Evolutionary conservation across 768 basidiomycete species (phyloP).

Genomic region (Pulveroboletus sp.): DNA sequence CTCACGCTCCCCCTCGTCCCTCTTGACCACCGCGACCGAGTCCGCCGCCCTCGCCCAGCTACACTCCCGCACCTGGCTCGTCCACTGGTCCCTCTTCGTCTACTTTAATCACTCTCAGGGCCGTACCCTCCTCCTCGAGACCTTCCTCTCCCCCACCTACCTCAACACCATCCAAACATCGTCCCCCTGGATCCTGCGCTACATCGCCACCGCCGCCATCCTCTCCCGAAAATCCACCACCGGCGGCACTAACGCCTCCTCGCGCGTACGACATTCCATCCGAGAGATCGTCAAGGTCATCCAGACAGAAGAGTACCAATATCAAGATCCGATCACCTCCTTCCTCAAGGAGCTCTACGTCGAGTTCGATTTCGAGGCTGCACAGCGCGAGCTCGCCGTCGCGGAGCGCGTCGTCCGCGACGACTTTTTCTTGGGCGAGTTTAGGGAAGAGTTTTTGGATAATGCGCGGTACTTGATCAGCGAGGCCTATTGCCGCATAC

Average conservation of each 20-base stretch:
- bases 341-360: conserved; percentile 93
- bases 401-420: conserved; percentile 82
- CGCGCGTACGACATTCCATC: conserved; percentile 83
- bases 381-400: conserved; percentile 73
- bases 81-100: conserved; percentile 97
- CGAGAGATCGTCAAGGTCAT: conserved; percentile 91
- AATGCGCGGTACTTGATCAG: conserved; percentile 94
- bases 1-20: conserved; percentile 56
- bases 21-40: conserved; percentile 43
- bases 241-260: conserved; percentile 44
- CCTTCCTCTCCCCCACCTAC: conserved; percentile 94
- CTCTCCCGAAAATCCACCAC: conserved; percentile 77
- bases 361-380: conserved; percentile 95
- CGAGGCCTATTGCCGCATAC: conserved; percentile 97
- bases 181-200: conserved; percentile 90
- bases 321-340: conserved; percentile 86
- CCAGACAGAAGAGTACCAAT: conserved; percentile 94
- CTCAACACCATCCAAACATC: conserved; percentile 98
- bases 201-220: conserved; percentile 89
- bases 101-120: conserved; percentile 97
- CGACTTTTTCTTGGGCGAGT: conserved; percentile 92
- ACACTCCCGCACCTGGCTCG: conserved; percentile 92
- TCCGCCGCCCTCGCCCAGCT: conserved; percentile 81
- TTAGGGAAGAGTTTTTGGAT: conserved; percentile 92
- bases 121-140: conserved; percentile 88